Conservation (phyloP, 306 rosid genomes). For the Begonia loranthoides region DNA sequence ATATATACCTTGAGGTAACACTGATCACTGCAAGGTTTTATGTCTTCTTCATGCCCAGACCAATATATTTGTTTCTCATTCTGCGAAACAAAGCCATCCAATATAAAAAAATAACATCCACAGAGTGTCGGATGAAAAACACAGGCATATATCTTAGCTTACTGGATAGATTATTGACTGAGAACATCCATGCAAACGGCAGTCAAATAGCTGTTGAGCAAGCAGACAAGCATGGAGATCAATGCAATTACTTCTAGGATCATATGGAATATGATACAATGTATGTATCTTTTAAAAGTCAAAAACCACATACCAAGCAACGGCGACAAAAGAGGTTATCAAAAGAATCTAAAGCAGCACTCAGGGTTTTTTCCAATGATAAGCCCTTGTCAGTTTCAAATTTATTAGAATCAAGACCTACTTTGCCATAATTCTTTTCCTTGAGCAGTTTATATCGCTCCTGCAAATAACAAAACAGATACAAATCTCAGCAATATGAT, state of each 20-base stretch:
- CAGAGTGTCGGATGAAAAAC: conserved; percentile 5
- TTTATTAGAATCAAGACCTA: conserved; percentile 27
- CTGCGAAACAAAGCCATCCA: conserved; percentile 41
- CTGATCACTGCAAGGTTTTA: conserved; percentile 74
- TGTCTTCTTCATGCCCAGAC: conserved; percentile 55
- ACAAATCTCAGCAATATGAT: conserved; percentile 4
- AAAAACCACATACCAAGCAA: conserved; percentile 56
- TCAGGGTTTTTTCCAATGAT: conserved; percentile 59
- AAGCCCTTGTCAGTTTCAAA: conserved; percentile 31
- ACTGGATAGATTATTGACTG: conserved; percentile 68
- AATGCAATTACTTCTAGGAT: too few relatives aligned
- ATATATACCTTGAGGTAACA: conserved; percentile 72
- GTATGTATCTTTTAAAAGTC: not conserved
- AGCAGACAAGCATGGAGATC: not conserved
- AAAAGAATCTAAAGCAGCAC: conserved; percentile 83
- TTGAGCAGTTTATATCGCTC: conserved; percentile 52
- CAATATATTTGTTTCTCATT: conserved; percentile 58
- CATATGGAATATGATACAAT: too few relatives aligned
- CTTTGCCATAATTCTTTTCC: conserved; percentile 32
- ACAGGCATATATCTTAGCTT: conserved; percentile 21
- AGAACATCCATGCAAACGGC: conserved; percentile 91
- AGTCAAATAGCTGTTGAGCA: conserved; percentile 71
- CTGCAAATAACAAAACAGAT: conserved; percentile 31
- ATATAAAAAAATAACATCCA: conserved; percentile 16
- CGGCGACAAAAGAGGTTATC: conserved; percentile 96